These are phyloP conservation scores for Lotmaria passim DNA, from an alignment of 208 protist genomes.

Conservation along the genomic window DNA sequence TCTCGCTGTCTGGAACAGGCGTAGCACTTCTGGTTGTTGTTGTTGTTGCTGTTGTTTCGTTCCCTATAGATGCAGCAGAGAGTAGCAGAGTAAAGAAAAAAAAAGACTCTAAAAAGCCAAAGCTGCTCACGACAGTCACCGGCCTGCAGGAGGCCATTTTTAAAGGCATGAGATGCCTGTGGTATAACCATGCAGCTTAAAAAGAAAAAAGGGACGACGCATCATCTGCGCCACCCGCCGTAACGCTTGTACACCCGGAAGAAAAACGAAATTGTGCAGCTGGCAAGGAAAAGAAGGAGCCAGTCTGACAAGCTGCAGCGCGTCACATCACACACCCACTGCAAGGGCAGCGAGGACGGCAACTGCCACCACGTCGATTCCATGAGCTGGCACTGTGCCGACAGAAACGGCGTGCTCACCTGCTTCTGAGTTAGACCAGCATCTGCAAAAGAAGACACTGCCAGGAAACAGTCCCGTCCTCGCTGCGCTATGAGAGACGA, in stretches of 20 bases:
- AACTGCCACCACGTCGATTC: slow-evolving; percentile 25
- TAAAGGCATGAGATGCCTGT: no score
- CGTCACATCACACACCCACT: slow-evolving; percentile 11
- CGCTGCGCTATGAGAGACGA: neutral
- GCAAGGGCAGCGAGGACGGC: slow-evolving; percentile 9
- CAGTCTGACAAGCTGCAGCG: slow-evolving; percentile 20
- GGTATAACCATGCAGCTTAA: no score
- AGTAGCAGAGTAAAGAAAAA: no score
- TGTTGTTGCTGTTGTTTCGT: no score
- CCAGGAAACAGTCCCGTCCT: neutral
- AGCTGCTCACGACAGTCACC: no score
- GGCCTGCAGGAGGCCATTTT: no score
- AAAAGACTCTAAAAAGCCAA: no score
- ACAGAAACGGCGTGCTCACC: neutral
- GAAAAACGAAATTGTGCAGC: neutral
- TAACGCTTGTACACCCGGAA: slow-evolving; percentile 6
- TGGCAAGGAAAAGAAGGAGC: neutral
- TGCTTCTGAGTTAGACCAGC: no score
- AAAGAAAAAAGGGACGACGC: neutral
- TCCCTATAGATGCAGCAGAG: no score
- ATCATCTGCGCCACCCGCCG: neutral
- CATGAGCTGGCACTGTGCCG: slow-evolving; percentile 7
- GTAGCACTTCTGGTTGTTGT: no score
- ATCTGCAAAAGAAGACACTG: neutral
- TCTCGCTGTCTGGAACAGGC: no score